Evolutionary conservation across 176 grass and related monocot species (phyloP), one percentile per base, ranked within the genome.

Genomic region (Dactylis glomerata): DNA sequence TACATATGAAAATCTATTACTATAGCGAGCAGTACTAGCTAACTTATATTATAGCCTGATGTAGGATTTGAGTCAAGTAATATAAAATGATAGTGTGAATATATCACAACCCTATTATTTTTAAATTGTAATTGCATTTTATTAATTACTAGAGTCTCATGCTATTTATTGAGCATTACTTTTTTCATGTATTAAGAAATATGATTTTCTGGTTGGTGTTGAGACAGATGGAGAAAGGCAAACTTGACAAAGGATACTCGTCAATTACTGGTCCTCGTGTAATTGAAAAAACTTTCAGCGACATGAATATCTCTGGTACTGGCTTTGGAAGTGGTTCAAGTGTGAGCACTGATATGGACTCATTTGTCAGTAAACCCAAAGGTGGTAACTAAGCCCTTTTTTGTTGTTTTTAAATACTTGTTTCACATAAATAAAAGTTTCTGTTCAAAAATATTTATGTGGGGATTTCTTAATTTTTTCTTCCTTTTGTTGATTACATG

Each of bases 241-340:
- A 82, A 92, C 59, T 86, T 62, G 92, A 97, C 33, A 97, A 94
- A 90, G 92, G 91, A 46, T 94, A 88, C 83, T 90, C 92, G 65
- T 85, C 89, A 83, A 88, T 97, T 70, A 92, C 92, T 82, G 94
- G 91, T 56, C 91, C 92, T 22, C 79, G 82, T 28, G 85, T 85
- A 84, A 78, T 85, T 41, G 94, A 97, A 52, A 94, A 88, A 69
- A 33, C 68, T 77, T 94, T 90, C 56, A 86, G 44, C 51, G 92
- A 92, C 56, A 93, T 94, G 87, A 94, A 58, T 63, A 94, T 94
- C 59, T 67, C 71, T 30, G 90, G 87, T 86, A 86, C 84, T 91
- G 90, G 93, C 73, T 92, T 92, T 88, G 90, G 89, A 78, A 91
- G 89, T 85, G 89, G 86, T 75, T 89, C 92, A 67, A 91, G 88